These are phyloP conservation scores for Xerophyta viscosa DNA, from an alignment of 106 monocot genomes.

Conservation along the genomic window DNA sequence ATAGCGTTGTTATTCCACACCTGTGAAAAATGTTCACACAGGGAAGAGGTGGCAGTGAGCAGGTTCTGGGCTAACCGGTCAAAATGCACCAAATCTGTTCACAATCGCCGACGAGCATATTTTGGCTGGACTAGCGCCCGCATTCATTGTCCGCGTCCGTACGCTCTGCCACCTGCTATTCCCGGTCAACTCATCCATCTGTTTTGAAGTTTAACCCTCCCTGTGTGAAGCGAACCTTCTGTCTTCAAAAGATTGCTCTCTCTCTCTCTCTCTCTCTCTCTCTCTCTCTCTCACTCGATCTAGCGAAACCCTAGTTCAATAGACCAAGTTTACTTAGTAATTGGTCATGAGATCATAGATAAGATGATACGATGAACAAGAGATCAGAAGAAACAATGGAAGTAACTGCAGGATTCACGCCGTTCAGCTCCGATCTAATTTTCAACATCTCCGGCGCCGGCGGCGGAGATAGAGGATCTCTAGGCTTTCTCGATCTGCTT, in stretches of 20 bases:
- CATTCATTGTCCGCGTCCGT: conserved; percentile 21
- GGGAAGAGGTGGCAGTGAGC: not conserved
- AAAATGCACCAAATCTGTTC: conserved; percentile 2
- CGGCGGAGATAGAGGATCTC: conserved; percentile 4
- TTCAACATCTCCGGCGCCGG: conserved; percentile 2
- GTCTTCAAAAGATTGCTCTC: not conserved
- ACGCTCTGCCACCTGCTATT: conserved; percentile 12
- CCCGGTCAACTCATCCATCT: conserved; percentile 10
- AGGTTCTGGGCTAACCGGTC: not conserved
- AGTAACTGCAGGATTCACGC: conserved; percentile 2
- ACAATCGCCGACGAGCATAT: conserved; percentile 1
- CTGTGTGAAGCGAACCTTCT: not conserved
- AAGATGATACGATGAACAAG: conserved; percentile 17
- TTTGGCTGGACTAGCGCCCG: conserved; percentile 5
- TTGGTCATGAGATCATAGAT: not conserved
- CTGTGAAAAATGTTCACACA: not conserved
- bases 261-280: conserved; percentile 2
- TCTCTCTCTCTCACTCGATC: not conserved
- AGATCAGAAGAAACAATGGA: conserved; percentile 25
- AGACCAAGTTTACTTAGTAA: not conserved
- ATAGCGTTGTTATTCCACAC: too few relatives aligned
- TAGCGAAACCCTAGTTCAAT: not conserved
- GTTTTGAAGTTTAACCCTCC: not conserved
- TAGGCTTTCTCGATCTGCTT: conserved; percentile 43
- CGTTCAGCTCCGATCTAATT: conserved; percentile 7